phyloP scores from a whole-genome alignment of 768 basidiomycete genomes.

The Kwoniella bestiolae region DNA sequence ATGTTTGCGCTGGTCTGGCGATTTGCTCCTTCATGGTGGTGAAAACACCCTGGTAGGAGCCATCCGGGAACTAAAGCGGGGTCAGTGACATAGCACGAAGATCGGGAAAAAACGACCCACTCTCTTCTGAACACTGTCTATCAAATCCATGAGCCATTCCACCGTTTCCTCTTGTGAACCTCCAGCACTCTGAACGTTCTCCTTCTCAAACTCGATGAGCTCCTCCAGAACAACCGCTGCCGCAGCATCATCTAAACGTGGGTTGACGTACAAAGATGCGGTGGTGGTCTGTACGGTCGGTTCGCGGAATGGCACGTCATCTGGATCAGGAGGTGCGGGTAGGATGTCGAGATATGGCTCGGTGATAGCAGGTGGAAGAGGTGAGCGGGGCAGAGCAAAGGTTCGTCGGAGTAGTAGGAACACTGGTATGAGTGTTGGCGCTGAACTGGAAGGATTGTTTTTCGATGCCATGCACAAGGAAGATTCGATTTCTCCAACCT shows the following conservation, averaged over 20 bases:
- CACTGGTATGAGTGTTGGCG: slow-evolving; percentile 34
- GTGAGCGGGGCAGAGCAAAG: slow-evolving; percentile 39
- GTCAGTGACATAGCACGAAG: slow-evolving; percentile 1
- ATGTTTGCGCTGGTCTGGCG: slow-evolving; percentile 9
- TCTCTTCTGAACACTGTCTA: slow-evolving; percentile 45
- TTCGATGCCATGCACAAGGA: slow-evolving; percentile 34
- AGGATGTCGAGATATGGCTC: slow-evolving; percentile 48
- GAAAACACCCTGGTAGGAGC: slow-evolving; percentile 45
- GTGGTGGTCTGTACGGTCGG: slow-evolving; percentile 51
- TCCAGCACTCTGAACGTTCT: slow-evolving; percentile 32
- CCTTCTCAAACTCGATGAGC: slow-evolving; percentile 49
- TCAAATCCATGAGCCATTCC: slow-evolving; percentile 28
- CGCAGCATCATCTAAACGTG: slow-evolving; percentile 40
- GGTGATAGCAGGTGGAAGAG: slow-evolving; percentile 31
- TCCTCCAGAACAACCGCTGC: slow-evolving; percentile 46
- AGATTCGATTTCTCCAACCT: slow-evolving; percentile 54
- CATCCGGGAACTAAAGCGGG: slow-evolving; percentile 45
- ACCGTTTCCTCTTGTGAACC: slow-evolving; percentile 28
- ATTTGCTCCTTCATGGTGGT: slow-evolving; percentile 25
- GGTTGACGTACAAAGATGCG: slow-evolving; percentile 52
- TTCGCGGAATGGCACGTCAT: slow-evolving; percentile 46
- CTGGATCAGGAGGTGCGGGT: slow-evolving; percentile 47
- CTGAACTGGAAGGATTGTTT: slow-evolving; percentile 25
- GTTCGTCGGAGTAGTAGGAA: slow-evolving; percentile 43
- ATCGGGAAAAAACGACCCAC: slow-evolving; percentile 25